phyloP scores from a whole-genome alignment of 2,329 filamentous ascomycete species.

The Diaporthe capsici region DNA sequence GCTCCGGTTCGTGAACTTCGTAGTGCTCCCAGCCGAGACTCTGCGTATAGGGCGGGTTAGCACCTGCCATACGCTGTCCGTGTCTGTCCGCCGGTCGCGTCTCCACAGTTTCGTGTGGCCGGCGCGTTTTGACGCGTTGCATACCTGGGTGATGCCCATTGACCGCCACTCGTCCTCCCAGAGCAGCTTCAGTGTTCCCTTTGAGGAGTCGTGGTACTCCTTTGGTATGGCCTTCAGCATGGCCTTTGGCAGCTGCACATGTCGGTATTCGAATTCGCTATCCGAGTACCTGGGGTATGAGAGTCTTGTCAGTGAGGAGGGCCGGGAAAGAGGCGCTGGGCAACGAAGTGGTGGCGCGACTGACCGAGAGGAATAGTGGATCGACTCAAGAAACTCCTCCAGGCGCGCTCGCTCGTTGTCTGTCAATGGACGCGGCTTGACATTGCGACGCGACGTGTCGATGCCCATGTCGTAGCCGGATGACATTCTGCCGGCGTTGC shows the following conservation, averaged over 20 bases:
- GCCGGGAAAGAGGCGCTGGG: neutral
- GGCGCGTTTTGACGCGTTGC: slow-evolving; percentile 45
- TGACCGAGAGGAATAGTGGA: slow-evolving; percentile 95
- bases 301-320: slow-evolving; percentile 41
- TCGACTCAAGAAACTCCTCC: slow-evolving; percentile 92
- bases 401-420: slow-evolving; percentile 86
- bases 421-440: slow-evolving; percentile 82
- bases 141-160: slow-evolving; percentile 95
- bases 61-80: slow-evolving; percentile 37
- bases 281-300: slow-evolving; percentile 83
- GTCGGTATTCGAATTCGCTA: slow-evolving; percentile 93
- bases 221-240: slow-evolving; percentile 98
- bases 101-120: slow-evolving; percentile 21
- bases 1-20: slow-evolving; percentile 98
- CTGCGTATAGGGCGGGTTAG: slow-evolving; percentile 60
- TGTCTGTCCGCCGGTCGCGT: slow-evolving; percentile 8
- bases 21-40: slow-evolving; percentile 99
- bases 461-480: slow-evolving; percentile 67
- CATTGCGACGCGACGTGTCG: slow-evolving; percentile 88
- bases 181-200: slow-evolving; percentile 94
- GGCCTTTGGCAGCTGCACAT: slow-evolving; percentile 96
- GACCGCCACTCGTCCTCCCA: slow-evolving; percentile 99
- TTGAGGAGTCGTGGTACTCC: slow-evolving; percentile 90
- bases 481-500: slow-evolving; percentile 44
- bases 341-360: slow-evolving; percentile 46